These are phyloP conservation scores for Funneliformis mosseae DNA, from an alignment of 192 early-diverging fungal species.

Conservation along the genomic window DNA sequence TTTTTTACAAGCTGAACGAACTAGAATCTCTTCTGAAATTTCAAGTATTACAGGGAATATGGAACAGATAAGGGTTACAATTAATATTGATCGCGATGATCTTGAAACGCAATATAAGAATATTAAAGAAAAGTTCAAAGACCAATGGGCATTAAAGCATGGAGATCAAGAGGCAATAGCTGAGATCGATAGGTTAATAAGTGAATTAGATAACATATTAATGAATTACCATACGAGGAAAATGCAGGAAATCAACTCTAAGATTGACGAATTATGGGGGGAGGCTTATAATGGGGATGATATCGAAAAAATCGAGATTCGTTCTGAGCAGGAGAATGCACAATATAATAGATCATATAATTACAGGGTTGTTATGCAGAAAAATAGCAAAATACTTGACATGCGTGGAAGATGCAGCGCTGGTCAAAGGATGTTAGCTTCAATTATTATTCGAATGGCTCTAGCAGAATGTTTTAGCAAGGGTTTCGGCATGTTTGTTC, in stretches of 20 bases:
- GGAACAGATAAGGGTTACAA: slow-evolving; percentile 82
- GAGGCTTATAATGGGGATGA: slow-evolving; percentile 96
- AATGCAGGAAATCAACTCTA: slow-evolving; percentile 97
- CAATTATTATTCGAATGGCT: slow-evolving; percentile 94
- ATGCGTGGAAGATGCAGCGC: slow-evolving; percentile 97
- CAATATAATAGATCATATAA: slow-evolving; percentile 79
- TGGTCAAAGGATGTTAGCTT: slow-evolving; percentile 95
- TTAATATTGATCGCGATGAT: slow-evolving; percentile 56
- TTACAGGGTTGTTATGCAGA: slow-evolving; percentile 94
- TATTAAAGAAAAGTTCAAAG: slow-evolving; percentile 68
- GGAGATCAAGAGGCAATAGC: slow-evolving; percentile 75
- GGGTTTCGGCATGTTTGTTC: slow-evolving; percentile 89
- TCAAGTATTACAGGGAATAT: slow-evolving; percentile 72
- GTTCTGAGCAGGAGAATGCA: slow-evolving; percentile 78
- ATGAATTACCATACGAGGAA: slow-evolving; percentile 90
- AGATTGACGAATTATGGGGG: slow-evolving; percentile 94
- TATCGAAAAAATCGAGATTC: slow-evolving; percentile 96
- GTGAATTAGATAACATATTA: slow-evolving; percentile 85
- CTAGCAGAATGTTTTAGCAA: slow-evolving; percentile 94
- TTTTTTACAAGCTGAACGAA: slow-evolving; percentile 43
- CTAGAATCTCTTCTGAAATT: slow-evolving; percentile 24
- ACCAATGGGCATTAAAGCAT: slow-evolving; percentile 67
- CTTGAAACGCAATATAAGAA: slow-evolving; percentile 77
- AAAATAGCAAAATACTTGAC: slow-evolving; percentile 79
- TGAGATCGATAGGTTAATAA: slow-evolving; percentile 85